phyloP scores from a whole-genome alignment of 2,329 filamentous ascomycete genomes.

The Fusarium papillatum region DNA sequence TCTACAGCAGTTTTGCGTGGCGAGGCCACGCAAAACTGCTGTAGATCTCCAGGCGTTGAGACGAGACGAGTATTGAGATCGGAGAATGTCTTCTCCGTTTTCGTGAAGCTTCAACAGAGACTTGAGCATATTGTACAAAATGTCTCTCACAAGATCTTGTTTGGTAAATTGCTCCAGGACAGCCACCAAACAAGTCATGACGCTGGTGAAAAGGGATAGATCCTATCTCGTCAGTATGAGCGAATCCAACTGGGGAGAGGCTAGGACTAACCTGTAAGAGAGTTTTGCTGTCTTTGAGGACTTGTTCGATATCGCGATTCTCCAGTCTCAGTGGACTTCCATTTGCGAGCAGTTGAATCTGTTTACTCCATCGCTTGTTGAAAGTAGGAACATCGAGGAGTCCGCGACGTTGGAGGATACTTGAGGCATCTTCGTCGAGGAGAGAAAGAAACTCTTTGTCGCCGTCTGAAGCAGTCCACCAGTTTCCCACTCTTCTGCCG shows the following conservation, averaged over 20 bases:
- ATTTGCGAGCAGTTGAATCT: background rate
- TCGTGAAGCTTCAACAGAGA: background rate
- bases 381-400: background rate
- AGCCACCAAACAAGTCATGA: constrained; percentile 1
- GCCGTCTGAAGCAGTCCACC: background rate
- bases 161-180: background rate
- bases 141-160: background rate
- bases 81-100: background rate
- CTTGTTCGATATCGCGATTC: background rate
- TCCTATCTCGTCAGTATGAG: background rate
- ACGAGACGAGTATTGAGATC: background rate
- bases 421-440: background rate
- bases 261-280: background rate
- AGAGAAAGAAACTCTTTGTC: background rate
- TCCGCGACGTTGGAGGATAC: background rate
- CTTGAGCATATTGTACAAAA: background rate
- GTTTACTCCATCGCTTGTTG: background rate
- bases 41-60: background rate
- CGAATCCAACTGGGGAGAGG: background rate
- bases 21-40: background rate
- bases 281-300: background rate
- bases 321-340: background rate
- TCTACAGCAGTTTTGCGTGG: no score
- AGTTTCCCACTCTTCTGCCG: background rate
- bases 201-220: background rate